Conservation (phyloP, 2,329 filamentous ascomycete genomes). For the Pyrenophora tritici-repentis region DNA sequence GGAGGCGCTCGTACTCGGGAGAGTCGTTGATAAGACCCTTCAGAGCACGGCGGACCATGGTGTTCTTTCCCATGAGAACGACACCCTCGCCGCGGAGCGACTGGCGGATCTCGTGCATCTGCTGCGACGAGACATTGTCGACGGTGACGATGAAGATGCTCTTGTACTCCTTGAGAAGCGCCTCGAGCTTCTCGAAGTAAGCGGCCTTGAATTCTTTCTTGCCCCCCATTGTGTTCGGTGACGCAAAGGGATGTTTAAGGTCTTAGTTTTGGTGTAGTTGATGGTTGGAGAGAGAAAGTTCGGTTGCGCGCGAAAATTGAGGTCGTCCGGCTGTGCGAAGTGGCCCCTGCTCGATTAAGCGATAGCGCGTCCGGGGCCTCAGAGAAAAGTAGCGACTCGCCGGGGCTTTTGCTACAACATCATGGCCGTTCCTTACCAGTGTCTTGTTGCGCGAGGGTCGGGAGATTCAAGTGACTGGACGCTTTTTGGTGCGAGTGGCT, state of each 20-base stretch:
- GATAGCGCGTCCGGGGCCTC: conserved; percentile 19
- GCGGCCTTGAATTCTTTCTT: conserved; percentile 90
- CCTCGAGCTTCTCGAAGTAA: conserved; percentile 99
- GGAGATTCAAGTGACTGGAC: conserved; percentile 47
- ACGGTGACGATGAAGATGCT: conserved; percentile 93
- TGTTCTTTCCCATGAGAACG: conserved; percentile 99
- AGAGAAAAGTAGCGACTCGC: conserved; percentile 16
- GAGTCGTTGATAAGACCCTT: conserved; percentile 89
- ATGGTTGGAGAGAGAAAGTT: conserved; percentile 22
- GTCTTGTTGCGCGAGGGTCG: conserved; percentile 36
- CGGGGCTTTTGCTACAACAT: conserved; percentile 13
- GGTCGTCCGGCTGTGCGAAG: conserved; percentile 24
- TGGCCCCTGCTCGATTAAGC: conserved; percentile 22
- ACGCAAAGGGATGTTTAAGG: conserved; percentile 99
- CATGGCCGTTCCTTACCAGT: conserved; percentile 50
- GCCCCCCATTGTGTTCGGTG: conserved; percentile 96
- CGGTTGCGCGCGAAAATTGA: conserved; percentile 29
- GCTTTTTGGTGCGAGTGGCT: conserved; percentile 75
- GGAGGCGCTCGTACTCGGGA: conserved; percentile 97
- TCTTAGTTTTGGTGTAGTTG: conserved; percentile 55
- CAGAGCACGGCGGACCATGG: conserved; percentile 98
- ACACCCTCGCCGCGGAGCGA: conserved; percentile 89
- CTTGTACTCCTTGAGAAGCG: conserved; percentile 92
- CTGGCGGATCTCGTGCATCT: conserved; percentile 99
- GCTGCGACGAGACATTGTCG: conserved; percentile 99